Base-by-base conservation (phyloP, 202 grass and related monocot species). In the Hordeum pubiflorum region DNA sequence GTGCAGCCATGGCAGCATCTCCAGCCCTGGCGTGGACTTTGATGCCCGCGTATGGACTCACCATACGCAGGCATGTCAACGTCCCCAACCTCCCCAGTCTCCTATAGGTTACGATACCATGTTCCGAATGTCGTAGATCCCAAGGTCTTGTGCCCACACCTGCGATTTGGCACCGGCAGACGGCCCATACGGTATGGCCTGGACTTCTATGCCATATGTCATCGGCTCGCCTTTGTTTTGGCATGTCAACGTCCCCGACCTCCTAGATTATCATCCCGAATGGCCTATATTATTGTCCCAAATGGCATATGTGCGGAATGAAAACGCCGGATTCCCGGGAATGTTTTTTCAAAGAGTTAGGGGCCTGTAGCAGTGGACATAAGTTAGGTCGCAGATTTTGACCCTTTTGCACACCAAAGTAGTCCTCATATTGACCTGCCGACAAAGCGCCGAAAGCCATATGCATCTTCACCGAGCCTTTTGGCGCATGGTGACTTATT, bases 391-490 rank as follows among this genome's bases (percentile, higher is more conserved):
- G 29, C 20, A 83, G 17, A 31, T 39, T 79, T 87, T 83, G 59
- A 75, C 68, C 2, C 1, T 69, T 38, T 14, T 20, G 22, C 22
- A 18, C 60, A 11, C 4, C 3, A 82, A 44, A 2, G 11, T 11
- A n/a, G 77, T 18, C 41, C 43, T 76, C 36, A 15, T 17, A 26
- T 66, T 84, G 81, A 84, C 55, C 82, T 58, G 78, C 77, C 72
- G 82, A 89, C 82, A 71, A 6, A 40, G 54, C 17, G 52, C 52
- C 22, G 76, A 80, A 79, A 75, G 69, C 31, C 70, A 65, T 5
- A 10, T 66, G 17, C 32, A 11, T 66, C 32, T 66, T 3, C 63
- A 37, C 63, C 20, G 33, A 11, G 50, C 50, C 2, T n/a, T 54
- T 54, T n/a, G 50, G 50, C 17, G 50, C 50, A 54, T 54, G 15